Evolutionary conservation across 2,329 filamentous ascomycete species (phyloP), one percentile per base, ranked within the genome.

Genomic region (Coniochaeta sp.): DNA sequence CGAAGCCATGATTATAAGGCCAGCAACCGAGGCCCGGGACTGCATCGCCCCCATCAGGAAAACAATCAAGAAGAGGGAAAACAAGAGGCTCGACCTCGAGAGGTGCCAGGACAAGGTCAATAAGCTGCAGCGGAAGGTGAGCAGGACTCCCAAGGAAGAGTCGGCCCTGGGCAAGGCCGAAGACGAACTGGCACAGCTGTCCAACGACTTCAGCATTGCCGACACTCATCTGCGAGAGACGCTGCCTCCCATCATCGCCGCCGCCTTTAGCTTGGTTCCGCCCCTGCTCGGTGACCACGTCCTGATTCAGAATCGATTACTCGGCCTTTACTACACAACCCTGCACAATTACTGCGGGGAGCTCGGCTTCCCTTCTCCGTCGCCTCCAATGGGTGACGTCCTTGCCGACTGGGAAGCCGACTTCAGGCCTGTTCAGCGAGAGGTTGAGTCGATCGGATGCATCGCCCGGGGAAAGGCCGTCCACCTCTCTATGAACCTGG

Each of bases 51-150:
- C 86, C 2, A 76, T 94, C 64, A 85, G 87, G 62, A 94, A 91
- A 70, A 85, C 84, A 1, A 89, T 95, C 62, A 94, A 92, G 71
- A 91, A 89, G 67, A 76, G 90, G 46, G 88, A 94, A 63, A 87
- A 91, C 61, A 88, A 84, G 69, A 85, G 89, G 50, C 66, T 91
- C 53, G 90, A 95, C 65, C 94, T 84, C 63, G 90, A 95, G 68
- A 82, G 87, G 59, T 85, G 85, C 58, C 83, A 89, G 65, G 81
- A 84, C 59, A 83, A 84, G 55, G 83, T 85, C 31, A 85, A 87
- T 61, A 82, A 81, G 60, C 77, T 84, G 35, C 75, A 83, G 58
- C 85, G 84, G 64, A 94, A 94, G 67, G 72, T 79, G 20, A 84
- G 80, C 32, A 81, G 83, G 52, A 83, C 81, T 3, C 79, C 88